Evolutionary conservation across 2,329 filamentous ascomycete genomes (phyloP), one percentile per base, ranked within the genome.

Genomic region (Exophiala lecanii-corni): DNA sequence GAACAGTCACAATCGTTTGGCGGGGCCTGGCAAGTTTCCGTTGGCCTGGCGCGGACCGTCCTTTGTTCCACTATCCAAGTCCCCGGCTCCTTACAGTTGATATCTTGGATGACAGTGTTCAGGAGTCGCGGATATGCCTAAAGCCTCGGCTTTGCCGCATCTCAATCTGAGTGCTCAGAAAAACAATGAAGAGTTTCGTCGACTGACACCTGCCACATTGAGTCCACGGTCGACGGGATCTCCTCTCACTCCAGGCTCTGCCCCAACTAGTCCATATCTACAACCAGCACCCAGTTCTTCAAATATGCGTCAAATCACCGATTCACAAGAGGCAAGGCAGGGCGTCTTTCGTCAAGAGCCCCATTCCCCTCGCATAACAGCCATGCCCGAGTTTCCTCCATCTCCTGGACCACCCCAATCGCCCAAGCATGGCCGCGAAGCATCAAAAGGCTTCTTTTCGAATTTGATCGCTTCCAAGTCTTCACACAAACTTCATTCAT

Each of bases 381-480:
- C 68, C 7, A 69, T 71, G 44, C 68, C 67, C 25, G 68, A 64
- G 50, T 65, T 66, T 36, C 67, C 68, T 41, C 62, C 66, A 15
- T 70, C 68, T 1, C 63, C 67, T 19, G 43, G 41, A 12, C 41
- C 50, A 21, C 33, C 7, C 65, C 62, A 49, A 59, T 67, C 34
- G 52, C 62, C 52, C 10, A 68, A 66, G 45, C 69, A 71, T 47
- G 57, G 55, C 10, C 64, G 69, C 42, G 69, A 72, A 47, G 55
- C 62, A 3, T 72, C 69, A 2, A 66, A 63, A 36, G 69, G 67
- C 2, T 70, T 72, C 42, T 71, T 72, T 45, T 64, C 67, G 9
- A 70, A 63, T 43, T 57, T 72, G 32, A 71, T 69, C 56, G 68
- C 68, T 4, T 67, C 67, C 3, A 69, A 68, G 49, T 64, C 67